These are phyloP conservation scores for Thalassiosira livingstoniorum DNA, from an alignment of 352 stramenopile species.

Conservation along the genomic window DNA sequence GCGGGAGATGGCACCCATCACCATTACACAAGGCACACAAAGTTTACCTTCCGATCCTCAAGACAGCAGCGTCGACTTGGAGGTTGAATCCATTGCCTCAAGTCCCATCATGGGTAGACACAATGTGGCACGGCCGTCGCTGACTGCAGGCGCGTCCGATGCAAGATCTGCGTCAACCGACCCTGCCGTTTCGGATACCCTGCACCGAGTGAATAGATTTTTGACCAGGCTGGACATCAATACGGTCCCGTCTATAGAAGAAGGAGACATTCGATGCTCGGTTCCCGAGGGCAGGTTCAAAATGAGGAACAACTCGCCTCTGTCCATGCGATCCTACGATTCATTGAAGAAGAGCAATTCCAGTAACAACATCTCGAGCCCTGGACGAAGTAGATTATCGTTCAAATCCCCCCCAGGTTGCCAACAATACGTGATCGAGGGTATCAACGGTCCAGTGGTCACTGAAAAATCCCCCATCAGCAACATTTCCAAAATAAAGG, in stretches of 20 bases:
- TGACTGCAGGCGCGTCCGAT: no score
- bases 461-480: conserved; percentile 4
- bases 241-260: background rate
- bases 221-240: conserved; percentile 5
- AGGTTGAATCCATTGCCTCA: no score
- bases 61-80: no score
- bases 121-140: no score
- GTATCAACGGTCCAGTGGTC: conserved; percentile 18
- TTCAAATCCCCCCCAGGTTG: background rate
- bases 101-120: no score
- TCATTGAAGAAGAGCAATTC: background rate
- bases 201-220: conserved; percentile 15
- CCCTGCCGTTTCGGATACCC: background rate
- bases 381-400: background rate
- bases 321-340: no score
- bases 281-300: background rate
- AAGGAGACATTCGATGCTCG: background rate
- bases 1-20: no score
- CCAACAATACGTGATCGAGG: conserved; percentile 23
- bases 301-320: background rate
- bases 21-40: no score
- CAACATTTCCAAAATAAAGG: background rate
- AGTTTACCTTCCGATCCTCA: no score
- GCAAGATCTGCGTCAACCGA: no score
- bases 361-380: background rate